These are phyloP conservation scores for Geopyxis carbonaria DNA, from an alignment of 495 filamentous ascomycete species.

Conservation along the genomic window DNA sequence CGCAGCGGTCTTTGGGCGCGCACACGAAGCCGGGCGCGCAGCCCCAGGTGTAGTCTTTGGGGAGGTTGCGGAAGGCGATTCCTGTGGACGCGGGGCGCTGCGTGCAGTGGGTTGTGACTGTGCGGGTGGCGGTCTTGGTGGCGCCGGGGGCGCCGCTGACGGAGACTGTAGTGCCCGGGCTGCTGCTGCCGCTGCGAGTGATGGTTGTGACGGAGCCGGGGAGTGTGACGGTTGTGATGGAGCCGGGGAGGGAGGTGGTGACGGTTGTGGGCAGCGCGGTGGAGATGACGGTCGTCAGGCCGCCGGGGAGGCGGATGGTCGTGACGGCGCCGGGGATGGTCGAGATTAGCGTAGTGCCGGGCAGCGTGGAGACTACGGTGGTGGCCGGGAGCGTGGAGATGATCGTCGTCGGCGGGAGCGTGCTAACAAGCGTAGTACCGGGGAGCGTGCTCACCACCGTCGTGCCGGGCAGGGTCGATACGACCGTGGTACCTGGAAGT, in stretches of 20 bases:
- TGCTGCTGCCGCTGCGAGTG: no score
- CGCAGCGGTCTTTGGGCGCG: constrained; percentile 30
- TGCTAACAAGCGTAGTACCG: no score
- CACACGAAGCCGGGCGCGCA: constrained; percentile 49
- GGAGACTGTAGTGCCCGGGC: no score
- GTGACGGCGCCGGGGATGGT: not conserved
- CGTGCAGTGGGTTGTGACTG: constrained; percentile 12
- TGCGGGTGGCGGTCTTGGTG: not conserved
- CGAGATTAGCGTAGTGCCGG: no score
- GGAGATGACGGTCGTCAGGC: no score
- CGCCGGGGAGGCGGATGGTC: no score
- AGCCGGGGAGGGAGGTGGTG: no score
- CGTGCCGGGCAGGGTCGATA: constrained; percentile 13
- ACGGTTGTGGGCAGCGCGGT: not conserved
- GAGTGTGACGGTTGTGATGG: constrained; percentile 15
- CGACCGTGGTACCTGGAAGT: constrained; percentile 17
- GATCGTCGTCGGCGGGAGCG: constrained; percentile 19
- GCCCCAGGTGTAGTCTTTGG: constrained; percentile 36
- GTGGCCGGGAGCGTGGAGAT: constrained; percentile 10
- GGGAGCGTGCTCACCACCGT: constrained; percentile 12
- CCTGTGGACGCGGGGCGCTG: constrained; percentile 11
- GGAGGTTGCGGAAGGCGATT: constrained; percentile 16
- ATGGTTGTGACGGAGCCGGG: constrained; percentile 14
- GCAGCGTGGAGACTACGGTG: constrained; percentile 11
- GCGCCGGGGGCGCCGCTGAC: no score